Conservation (phyloP, 129 eudicot species). For the Flaveria trinervia region DNA sequence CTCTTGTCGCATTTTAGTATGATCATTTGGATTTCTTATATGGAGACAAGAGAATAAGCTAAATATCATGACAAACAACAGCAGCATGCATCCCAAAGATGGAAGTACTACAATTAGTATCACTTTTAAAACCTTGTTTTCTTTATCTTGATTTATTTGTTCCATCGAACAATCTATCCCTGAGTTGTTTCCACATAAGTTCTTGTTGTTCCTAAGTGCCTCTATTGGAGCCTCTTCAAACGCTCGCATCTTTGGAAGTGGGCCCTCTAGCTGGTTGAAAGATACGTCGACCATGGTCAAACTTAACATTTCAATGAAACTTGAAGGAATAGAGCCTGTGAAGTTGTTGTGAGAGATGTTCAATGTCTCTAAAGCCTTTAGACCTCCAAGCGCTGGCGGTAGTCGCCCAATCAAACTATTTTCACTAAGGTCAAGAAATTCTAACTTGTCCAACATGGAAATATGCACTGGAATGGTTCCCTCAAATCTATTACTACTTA, state of each 20-base stretch:
- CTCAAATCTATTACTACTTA: constrained; percentile 1
- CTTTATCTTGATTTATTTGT: constrained; percentile 5
- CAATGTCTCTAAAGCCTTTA: neutral
- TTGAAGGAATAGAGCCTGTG: neutral
- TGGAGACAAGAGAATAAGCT: neutral
- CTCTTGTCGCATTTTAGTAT: neutral
- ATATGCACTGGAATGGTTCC: neutral
- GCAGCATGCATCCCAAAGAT: constrained; percentile 10
- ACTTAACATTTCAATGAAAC: neutral
- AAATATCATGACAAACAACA: neutral
- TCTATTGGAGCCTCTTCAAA: constrained; percentile 10
- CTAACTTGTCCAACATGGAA: constrained; percentile 12
- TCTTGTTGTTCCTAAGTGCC: constrained; percentile 1
- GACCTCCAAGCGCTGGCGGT: neutral
- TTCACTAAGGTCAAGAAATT: constrained; percentile 1
- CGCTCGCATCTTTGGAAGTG: constrained; percentile 11
- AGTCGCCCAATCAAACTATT: neutral
- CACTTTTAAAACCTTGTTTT: neutral
- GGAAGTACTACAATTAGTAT: neutral
- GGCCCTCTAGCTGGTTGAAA: constrained; percentile 15
- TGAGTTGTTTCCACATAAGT: neutral
- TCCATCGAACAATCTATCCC: neutral
- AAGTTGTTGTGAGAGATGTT: constrained; percentile 12
- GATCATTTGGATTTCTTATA: neutral
- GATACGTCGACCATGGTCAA: neutral